phyloP scores from a whole-genome alignment of 495 filamentous ascomycete genomes.

The Podospora fimiseda region DNA sequence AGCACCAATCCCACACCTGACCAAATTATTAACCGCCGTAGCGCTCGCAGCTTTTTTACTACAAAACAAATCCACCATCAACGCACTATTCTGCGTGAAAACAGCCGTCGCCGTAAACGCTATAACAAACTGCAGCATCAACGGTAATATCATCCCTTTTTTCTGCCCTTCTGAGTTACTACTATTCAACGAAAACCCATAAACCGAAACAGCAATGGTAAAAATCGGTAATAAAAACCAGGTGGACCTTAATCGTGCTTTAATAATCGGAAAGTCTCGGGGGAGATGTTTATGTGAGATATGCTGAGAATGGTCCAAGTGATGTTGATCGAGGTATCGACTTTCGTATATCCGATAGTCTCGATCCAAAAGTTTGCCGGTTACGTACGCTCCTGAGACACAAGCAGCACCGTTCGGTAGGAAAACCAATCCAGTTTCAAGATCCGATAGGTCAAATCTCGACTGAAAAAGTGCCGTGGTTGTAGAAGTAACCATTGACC shows the following conservation, averaged over 20 bases:
- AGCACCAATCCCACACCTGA: constrained; percentile 56
- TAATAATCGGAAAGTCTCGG: constrained; percentile 57
- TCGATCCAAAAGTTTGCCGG: constrained; percentile 22
- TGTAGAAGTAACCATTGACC: constrained; percentile 28
- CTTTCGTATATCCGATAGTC: constrained; percentile 21
- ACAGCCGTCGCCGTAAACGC: constrained; percentile 39
- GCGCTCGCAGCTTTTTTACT: constrained; percentile 50
- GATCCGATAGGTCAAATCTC: constrained; percentile 41
- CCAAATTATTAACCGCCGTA: constrained; percentile 60
- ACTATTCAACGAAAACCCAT: constrained; percentile 47
- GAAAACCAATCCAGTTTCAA: constrained; percentile 43
- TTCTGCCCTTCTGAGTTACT: constrained; percentile 34
- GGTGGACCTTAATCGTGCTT: constrained; percentile 43
- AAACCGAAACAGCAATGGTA: constrained; percentile 34
- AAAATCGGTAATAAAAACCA: constrained; percentile 29
- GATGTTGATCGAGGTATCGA: constrained; percentile 29
- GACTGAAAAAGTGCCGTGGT: constrained; percentile 35
- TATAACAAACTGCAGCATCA: constrained; percentile 46
- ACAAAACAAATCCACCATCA: constrained; percentile 59
- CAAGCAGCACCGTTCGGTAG: constrained; percentile 27
- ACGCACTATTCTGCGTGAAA: constrained; percentile 38
- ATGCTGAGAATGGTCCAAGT: constrained; percentile 38
- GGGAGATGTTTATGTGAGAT: constrained; percentile 47
- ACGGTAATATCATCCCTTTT: constrained; percentile 30
- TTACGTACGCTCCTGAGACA: constrained; percentile 16